phyloP scores from a whole-genome alignment of 2,329 filamentous ascomycete genomes.

The Colletotrichum coccodes region DNA sequence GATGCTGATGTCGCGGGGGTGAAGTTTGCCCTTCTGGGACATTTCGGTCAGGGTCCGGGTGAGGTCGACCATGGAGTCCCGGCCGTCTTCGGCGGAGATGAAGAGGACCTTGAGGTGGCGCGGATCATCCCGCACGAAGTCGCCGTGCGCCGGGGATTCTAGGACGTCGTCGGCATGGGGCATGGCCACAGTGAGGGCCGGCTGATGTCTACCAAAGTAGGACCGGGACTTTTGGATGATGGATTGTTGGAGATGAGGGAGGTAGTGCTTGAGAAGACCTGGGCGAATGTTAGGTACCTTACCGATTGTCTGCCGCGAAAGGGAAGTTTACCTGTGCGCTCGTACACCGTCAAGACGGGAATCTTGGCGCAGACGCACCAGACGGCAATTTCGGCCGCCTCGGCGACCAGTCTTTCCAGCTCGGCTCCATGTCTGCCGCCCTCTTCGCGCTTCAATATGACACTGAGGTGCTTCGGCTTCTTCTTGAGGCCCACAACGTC shows the following conservation, averaged over 20 bases:
- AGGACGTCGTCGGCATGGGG: slow-evolving; percentile 54
- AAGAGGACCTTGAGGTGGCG: slow-evolving; percentile 73
- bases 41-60: slow-evolving; percentile 95
- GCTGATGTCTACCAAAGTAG: slow-evolving; percentile 85
- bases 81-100: slow-evolving; percentile 87
- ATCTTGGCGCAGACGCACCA: slow-evolving; percentile 95
- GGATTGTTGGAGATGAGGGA: slow-evolving; percentile 83
- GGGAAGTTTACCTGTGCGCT: slow-evolving; percentile 78
- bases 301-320: not conserved
- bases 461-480: slow-evolving; percentile 86
- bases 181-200: slow-evolving; percentile 70
- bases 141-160: slow-evolving; percentile 39
- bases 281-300: slow-evolving; percentile 32
- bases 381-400: slow-evolving; percentile 89
- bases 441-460: slow-evolving; percentile 81
- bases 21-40: slow-evolving; percentile 89
- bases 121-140: slow-evolving; percentile 37
- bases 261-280: slow-evolving; percentile 91
- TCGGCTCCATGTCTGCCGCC: slow-evolving; percentile 77
- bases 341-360: slow-evolving; percentile 88
- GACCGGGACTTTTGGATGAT: slow-evolving; percentile 83
- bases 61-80: slow-evolving; percentile 93
- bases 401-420: slow-evolving; percentile 85
- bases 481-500: slow-evolving; percentile 81
- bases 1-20: slow-evolving; percentile 81